Evolutionary conservation across 2,329 filamentous ascomycete genomes (phyloP).

Genomic region (Colletotrichum echinochloae): DNA sequence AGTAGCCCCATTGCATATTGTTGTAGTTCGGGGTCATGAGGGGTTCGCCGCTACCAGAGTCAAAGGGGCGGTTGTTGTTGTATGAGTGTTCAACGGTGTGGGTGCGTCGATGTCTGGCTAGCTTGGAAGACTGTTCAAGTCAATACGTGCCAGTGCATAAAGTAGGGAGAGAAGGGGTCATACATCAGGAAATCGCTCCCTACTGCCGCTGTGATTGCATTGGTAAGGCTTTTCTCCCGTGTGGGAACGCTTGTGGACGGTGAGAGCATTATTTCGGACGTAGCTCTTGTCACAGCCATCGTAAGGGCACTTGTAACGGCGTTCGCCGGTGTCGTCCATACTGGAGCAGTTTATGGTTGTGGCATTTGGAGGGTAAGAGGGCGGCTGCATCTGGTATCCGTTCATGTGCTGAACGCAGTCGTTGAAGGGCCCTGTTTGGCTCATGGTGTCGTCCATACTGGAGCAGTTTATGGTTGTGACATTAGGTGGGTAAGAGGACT

Average conservation of each 20-base stretch:
- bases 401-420: conserved; percentile 66
- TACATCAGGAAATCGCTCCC: conserved; percentile 78
- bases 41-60: conserved; percentile 69
- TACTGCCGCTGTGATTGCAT: conserved; percentile 73
- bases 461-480: conserved; percentile 55
- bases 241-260: conserved; percentile 77
- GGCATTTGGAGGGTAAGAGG: too few relatives aligned
- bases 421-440: conserved; percentile 66
- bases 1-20: too few relatives aligned
- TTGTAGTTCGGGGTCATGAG: conserved; percentile 71
- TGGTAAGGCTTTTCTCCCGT: conserved; percentile 79
- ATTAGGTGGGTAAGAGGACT: conserved; percentile 56
- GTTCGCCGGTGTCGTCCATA: conserved; percentile 79
- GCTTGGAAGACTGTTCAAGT: conserved; percentile 69
- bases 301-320: conserved; percentile 74
- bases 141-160: conserved; percentile 43
- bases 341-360: too few relatives aligned
- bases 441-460: conserved; percentile 54
- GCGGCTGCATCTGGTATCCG: conserved; percentile 58
- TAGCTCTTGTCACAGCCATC: conserved; percentile 75
- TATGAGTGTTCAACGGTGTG: conserved; percentile 76
- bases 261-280: conserved; percentile 77
- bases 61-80: conserved; percentile 66
- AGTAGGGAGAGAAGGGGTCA: conserved; percentile 47
- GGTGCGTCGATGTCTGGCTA: conserved; percentile 73